A percentile compares a stretch with the other conserved stretches of the same genome.
These are phyloP conservation scores for Neobulgaria alba DNA, from an alignment of 2,329 filamentous ascomycete genomes.

Conservation along the genomic window DNA sequence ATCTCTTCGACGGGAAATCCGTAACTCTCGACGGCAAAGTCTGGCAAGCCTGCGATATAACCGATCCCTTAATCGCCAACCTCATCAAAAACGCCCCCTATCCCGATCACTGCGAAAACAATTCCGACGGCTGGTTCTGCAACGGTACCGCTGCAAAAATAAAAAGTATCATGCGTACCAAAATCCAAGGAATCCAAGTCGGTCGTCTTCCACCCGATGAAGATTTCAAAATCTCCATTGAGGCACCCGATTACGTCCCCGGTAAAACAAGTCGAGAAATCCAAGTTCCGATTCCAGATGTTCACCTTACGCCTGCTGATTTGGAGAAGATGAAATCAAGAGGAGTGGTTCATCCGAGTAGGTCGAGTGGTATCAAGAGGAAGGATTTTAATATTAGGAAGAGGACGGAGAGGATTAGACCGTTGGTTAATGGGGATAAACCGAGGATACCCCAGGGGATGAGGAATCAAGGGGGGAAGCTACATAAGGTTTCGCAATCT, in stretches of 20 bases:
- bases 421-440: neutral
- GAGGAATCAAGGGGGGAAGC: too few species aligned
- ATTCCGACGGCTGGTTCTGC: slow-evolving; percentile 74
- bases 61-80: slow-evolving; percentile 61
- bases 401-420: neutral
- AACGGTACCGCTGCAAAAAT: slow-evolving; percentile 76
- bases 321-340: slow-evolving; percentile 11
- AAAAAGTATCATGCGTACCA: slow-evolving; percentile 80
- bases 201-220: slow-evolving; percentile 41
- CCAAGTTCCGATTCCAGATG: slow-evolving; percentile 23
- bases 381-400: neutral
- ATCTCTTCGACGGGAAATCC: slow-evolving; percentile 74
- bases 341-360: slow-evolving; percentile 1
- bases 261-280: slow-evolving; percentile 17
- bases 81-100: slow-evolving; percentile 58
- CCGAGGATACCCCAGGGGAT: neutral
- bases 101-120: slow-evolving; percentile 47
- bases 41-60: slow-evolving; percentile 91
- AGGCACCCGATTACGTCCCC: slow-evolving; percentile 27
- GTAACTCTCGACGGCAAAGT: slow-evolving; percentile 76
- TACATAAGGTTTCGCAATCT: too few species aligned
- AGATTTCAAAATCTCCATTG: slow-evolving; percentile 37
- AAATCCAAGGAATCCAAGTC: slow-evolving; percentile 61
- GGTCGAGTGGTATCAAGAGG: neutral
- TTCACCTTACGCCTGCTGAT: slow-evolving; percentile 20